Conservation (phyloP, 1,284 basidiomycete genomes). For the Vanrija humicola region DNA sequence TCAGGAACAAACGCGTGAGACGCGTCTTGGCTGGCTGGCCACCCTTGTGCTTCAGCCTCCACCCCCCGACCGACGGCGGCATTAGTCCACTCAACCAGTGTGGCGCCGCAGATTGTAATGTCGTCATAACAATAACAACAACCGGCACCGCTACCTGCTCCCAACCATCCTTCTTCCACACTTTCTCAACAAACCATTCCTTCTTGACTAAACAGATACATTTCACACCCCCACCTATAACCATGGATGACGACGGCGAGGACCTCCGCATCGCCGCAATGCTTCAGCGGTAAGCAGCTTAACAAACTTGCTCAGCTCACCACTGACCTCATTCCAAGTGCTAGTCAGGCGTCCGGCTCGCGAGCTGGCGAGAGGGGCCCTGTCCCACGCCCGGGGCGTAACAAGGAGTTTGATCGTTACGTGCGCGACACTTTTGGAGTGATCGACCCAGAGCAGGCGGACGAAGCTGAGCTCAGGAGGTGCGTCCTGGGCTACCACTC, state of each 20-base stretch:
- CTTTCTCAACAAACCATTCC: neutral
- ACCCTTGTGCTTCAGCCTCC: too few species aligned
- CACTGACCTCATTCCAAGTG: too few species aligned
- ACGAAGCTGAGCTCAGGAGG: constrained; percentile 29
- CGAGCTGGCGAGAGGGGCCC: neutral
- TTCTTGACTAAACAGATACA: too few species aligned
- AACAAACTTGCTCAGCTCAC: too few species aligned
- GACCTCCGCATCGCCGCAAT: constrained; percentile 7
- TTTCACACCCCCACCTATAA: too few species aligned
- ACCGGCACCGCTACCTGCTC: neutral
- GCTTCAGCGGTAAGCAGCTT: neutral
- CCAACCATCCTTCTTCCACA: neutral
- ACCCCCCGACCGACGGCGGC: neutral
- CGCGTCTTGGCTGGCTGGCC: neutral
- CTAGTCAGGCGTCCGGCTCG: too few species aligned
- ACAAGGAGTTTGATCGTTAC: constrained; percentile 35
- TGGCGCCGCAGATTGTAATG: neutral
- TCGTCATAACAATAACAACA: neutral
- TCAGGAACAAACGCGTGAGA: constrained; percentile 3
- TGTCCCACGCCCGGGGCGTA: constrained; percentile 24
- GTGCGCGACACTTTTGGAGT: constrained; percentile 19
- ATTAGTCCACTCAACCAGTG: neutral
- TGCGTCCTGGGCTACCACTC: neutral
- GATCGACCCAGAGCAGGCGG: constrained; percentile 19
- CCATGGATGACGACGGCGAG: constrained; percentile 21